phyloP scores from a whole-genome alignment of 495 filamentous ascomycete genomes.

The Aspergillus cavernicola region DNA sequence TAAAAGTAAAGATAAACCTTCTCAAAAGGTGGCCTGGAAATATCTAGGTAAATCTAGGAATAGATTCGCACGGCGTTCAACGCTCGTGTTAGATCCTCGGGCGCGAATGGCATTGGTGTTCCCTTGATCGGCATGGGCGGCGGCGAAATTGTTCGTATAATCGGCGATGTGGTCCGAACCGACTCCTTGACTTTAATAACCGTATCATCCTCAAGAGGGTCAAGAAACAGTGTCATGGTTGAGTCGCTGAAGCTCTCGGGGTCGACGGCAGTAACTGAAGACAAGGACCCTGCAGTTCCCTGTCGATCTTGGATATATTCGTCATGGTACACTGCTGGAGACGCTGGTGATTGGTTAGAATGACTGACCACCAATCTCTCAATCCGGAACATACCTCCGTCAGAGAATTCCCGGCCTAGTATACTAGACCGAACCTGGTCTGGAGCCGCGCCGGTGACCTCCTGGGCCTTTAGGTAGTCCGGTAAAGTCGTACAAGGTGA shows the following conservation, averaged over 20 bases:
- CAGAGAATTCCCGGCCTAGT: slow-evolving; percentile 11
- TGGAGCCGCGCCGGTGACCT: slow-evolving; percentile 25
- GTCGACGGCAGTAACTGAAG: slow-evolving; percentile 40
- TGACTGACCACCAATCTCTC: not conserved
- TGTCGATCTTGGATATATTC: slow-evolving; percentile 28
- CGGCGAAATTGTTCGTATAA: slow-evolving; percentile 31
- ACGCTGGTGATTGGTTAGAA: slow-evolving; percentile 19
- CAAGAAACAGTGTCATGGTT: slow-evolving; percentile 36
- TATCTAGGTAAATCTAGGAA: slow-evolving; percentile 17
- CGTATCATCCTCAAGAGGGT: slow-evolving; percentile 27
- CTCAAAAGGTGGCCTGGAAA: slow-evolving; percentile 9
- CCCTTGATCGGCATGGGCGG: slow-evolving; percentile 26
- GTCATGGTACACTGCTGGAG: slow-evolving; percentile 17
- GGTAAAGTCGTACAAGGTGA: slow-evolving; percentile 38
- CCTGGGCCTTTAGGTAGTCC: slow-evolving; percentile 18
- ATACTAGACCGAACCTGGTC: slow-evolving; percentile 22
- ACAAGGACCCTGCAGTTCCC: slow-evolving; percentile 31
- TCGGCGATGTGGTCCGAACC: slow-evolving; percentile 32
- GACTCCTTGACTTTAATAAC: slow-evolving; percentile 37
- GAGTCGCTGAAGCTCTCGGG: slow-evolving; percentile 39
- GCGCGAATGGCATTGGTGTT: slow-evolving; percentile 34
- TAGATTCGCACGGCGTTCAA: slow-evolving; percentile 42
- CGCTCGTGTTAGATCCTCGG: slow-evolving; percentile 41
- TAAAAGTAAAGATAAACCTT: slow-evolving; percentile 11
- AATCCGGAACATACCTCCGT: slow-evolving; percentile 27